A percentile compares a stretch with the other conserved stretches of the same genome.
Conservation (phyloP, 1,139 yeast genomes). For the Diutina catenulata region DNA sequence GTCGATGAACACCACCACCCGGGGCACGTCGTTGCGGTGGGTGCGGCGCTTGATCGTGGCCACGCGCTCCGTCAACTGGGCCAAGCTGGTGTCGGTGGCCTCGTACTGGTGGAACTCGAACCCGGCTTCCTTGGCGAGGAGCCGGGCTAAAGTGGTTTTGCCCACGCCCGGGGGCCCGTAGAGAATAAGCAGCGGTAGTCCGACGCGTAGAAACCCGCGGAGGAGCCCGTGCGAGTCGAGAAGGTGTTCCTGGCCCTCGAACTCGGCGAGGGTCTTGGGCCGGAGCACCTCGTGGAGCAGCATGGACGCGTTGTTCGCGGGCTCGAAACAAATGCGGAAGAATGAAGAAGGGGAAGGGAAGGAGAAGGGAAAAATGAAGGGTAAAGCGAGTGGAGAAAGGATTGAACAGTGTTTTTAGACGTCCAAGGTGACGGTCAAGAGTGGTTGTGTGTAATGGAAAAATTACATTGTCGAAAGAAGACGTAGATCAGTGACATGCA, state of each 20-base stretch:
- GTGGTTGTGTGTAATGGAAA: no score
- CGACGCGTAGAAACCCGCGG: conserved; percentile 20
- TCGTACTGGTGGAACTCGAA: conserved; percentile 29
- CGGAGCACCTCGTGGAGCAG: not conserved
- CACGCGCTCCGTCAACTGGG: conserved; percentile 19
- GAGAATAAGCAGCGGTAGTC: conserved; percentile 33
- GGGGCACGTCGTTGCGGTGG: conserved; percentile 12
- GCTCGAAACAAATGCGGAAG: no score
- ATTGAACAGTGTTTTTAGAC: no score
- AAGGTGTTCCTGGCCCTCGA: not conserved
- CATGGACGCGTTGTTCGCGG: no score
- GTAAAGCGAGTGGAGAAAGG: no score
- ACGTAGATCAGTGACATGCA: no score
- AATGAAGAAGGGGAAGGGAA: no score
- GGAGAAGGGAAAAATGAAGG: no score
- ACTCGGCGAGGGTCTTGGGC: not conserved
- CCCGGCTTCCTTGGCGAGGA: conserved; percentile 21
- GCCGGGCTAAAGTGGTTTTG: conserved; percentile 31
- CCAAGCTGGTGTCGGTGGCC: conserved; percentile 27
- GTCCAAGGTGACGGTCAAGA: no score
- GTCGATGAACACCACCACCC: conserved; percentile 29
- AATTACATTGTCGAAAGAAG: no score
- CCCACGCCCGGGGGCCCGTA: conserved; percentile 39
- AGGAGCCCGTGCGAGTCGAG: conserved; percentile 20
- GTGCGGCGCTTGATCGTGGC: conserved; percentile 13